Percentiles rank a stretch among this genome's conserved stretches.
Evolutionary conservation across 2,329 filamentous ascomycete genomes (phyloP).

Genomic region (Fusarium proliferatum): DNA sequence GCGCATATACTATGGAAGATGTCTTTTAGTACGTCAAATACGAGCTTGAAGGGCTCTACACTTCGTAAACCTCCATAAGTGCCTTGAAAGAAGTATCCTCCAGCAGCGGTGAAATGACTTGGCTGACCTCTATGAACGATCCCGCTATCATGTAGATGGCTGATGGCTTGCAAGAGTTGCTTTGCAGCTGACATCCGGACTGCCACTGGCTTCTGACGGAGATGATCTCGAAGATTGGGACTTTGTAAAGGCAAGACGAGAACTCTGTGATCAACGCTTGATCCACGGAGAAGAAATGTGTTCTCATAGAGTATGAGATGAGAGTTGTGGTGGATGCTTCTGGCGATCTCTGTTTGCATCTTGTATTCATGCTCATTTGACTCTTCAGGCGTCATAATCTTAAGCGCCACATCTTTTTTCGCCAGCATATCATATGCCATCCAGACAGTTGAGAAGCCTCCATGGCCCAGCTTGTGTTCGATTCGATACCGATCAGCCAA

Average conservation of each 20-base stretch:
- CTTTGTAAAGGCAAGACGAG: not conserved
- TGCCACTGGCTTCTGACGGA: not conserved
- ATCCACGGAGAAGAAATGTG: not conserved
- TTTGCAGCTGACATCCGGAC: not conserved
- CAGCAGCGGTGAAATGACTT: no score
- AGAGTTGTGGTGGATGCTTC: accelerated
- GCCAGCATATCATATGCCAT: not conserved
- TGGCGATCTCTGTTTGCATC: not conserved
- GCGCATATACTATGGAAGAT: no score
- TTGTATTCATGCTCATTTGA: not conserved
- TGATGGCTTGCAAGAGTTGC: not conserved
- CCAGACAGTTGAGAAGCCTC: not conserved
- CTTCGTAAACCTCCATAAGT: not conserved
- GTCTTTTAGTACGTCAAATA: not conserved
- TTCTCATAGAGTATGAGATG: not conserved
- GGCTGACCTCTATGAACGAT: not conserved
- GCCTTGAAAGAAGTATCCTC: not conserved
- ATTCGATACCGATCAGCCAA: not conserved
- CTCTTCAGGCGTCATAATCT: not conserved
- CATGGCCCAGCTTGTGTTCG: not conserved
- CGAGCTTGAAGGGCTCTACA: accelerated
- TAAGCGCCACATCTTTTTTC: not conserved
- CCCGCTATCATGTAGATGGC: not conserved
- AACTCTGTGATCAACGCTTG: accelerated
- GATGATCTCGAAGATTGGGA: not conserved